phyloP scores from a whole-genome alignment of 805 yeast genomes.

The Phaffomyces opuntiae region DNA sequence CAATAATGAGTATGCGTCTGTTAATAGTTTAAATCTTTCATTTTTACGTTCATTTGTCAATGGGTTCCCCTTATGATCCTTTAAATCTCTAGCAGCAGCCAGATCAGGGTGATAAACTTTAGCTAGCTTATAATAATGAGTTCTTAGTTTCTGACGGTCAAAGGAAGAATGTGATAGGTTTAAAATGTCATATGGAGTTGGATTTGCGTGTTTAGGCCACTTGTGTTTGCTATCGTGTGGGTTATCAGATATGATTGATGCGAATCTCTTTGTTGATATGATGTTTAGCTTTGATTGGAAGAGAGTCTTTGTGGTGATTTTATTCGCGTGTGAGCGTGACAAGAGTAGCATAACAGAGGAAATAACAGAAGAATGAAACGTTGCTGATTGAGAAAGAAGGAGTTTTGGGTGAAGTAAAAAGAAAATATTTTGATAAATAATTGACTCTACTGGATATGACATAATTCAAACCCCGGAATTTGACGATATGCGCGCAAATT shows the following conservation, averaged over 20 bases:
- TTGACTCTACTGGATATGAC: too few species aligned
- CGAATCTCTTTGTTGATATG: slow-evolving; percentile 1
- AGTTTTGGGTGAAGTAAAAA: too few species aligned
- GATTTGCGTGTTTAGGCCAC: slow-evolving; percentile 55
- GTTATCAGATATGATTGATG: slow-evolving; percentile 1
- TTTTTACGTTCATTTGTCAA: slow-evolving; percentile 29
- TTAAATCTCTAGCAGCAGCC: slow-evolving; percentile 19
- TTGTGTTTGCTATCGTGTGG: slow-evolving; percentile 13
- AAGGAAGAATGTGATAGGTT: slow-evolving; percentile 30
- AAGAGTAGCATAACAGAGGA: too few species aligned
- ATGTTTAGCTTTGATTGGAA: background rate
- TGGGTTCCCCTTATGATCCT: slow-evolving; percentile 25
- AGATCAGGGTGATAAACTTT: slow-evolving; percentile 82
- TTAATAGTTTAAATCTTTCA: slow-evolving; percentile 40
- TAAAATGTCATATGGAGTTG: slow-evolving; percentile 70
- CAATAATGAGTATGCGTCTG: slow-evolving; percentile 54
- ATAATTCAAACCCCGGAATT: too few species aligned
- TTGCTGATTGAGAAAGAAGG: too few species aligned
- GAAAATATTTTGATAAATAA: too few species aligned
- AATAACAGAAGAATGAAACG: too few species aligned
- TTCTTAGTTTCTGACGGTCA: slow-evolving; percentile 34
- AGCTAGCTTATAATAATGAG: slow-evolving; percentile 52
- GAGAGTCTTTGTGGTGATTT: too few species aligned
- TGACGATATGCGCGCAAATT: too few species aligned
- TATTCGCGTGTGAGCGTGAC: too few species aligned